These are phyloP conservation scores for Saccharomycopsis amapae DNA, from an alignment of 805 yeast genomes.

Conservation along the genomic window DNA sequence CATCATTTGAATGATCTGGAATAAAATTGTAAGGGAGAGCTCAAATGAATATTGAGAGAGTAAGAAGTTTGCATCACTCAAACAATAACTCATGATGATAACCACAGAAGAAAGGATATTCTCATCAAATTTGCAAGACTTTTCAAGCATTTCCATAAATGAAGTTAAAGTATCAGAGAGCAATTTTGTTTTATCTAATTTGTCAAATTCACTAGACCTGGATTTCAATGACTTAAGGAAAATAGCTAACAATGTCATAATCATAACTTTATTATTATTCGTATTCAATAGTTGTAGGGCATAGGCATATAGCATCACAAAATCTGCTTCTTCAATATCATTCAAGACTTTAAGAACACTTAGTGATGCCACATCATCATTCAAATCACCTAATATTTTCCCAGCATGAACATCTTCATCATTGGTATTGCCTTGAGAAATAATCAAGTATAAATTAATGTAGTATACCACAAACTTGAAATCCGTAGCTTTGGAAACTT, in stretches of 20 bases:
- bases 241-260: conserved; percentile 3
- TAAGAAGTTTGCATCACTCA: conserved; percentile 9
- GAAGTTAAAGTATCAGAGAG: conserved; percentile 6
- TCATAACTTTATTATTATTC: neutral
- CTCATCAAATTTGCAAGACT: too few relatives aligned
- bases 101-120: neutral
- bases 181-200: conserved; percentile 6
- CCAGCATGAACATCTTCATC: neutral
- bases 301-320: conserved; percentile 5
- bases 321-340: neutral
- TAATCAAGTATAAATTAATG: neutral
- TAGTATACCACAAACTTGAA: conserved; percentile 1
- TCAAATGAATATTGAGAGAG: conserved; percentile 19
- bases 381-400: neutral
- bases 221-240: conserved; percentile 5
- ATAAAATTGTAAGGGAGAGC: conserved; percentile 4
- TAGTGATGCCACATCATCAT: neutral
- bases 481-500: neutral
- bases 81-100: neutral
- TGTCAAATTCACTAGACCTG: conserved; percentile 3
- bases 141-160: neutral
- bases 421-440: neutral
- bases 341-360: conserved; percentile 2
- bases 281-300: neutral
- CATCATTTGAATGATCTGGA: neutral